A percentile compares a stretch with the other conserved stretches of the same genome.
Evolutionary conservation across 805 yeast species (phyloP).

Genomic region (Lipomyces spencermartinsiae): DNA sequence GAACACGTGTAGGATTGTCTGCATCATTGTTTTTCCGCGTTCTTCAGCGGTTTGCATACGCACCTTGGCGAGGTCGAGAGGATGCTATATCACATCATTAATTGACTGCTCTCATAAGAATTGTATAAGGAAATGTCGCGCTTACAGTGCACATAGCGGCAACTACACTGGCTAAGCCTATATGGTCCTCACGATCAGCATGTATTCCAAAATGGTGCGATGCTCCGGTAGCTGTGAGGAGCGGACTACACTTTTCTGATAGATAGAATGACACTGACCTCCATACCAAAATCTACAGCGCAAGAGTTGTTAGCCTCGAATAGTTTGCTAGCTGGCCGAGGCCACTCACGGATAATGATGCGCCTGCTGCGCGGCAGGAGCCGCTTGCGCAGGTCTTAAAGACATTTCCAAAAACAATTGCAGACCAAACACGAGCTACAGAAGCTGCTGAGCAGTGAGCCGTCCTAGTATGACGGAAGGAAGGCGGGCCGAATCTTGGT

Average conservation of each 20-base stretch:
- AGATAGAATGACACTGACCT: conserved; percentile 41
- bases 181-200: background rate
- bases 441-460: background rate
- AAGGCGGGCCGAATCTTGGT: background rate
- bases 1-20: conserved; percentile 66
- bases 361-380: background rate
- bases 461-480: background rate
- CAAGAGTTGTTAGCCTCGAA: conserved; percentile 8
- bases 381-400: background rate
- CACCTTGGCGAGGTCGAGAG: conserved; percentile 85
- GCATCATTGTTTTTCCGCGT: conserved; percentile 67
- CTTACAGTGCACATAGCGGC: conserved; percentile 49
- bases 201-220: background rate
- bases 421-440: background rate
- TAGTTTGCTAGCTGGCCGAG: background rate
- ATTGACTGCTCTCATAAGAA: background rate
- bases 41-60: conserved; percentile 77
- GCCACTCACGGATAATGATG: conserved; percentile 45
- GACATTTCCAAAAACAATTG: background rate
- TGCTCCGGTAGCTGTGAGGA: background rate
- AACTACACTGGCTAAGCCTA: conserved; percentile 47
- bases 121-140: background rate
- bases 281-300: conserved; percentile 52
- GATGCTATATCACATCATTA: conserved; percentile 54
- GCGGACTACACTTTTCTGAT: background rate